These are phyloP conservation scores for Dothistroma septosporum DNA, from an alignment of 2,329 filamentous ascomycete genomes.

Conservation along the genomic window DNA sequence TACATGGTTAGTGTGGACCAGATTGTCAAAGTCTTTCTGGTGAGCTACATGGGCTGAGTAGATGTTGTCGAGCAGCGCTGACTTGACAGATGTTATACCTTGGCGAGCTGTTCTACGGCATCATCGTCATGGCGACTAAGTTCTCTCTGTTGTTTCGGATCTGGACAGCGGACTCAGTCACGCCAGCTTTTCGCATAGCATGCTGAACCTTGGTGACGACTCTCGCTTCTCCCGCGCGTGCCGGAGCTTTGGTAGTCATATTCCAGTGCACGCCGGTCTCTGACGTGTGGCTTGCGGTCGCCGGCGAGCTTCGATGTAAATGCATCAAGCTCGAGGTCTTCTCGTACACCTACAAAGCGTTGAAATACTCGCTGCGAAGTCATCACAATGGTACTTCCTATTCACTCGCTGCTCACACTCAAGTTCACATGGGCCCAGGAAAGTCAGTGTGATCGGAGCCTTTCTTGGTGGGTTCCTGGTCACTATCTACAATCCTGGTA, in stretches of 20 bases:
- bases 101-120: slow-evolving; percentile 10
- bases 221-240: not conserved
- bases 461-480: slow-evolving; percentile 12
- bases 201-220: slow-evolving; percentile 10
- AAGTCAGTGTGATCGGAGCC: slow-evolving; percentile 5
- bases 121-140: slow-evolving; percentile 12
- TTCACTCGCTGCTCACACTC: slow-evolving; percentile 10
- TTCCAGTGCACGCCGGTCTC: slow-evolving; percentile 11
- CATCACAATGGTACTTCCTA: slow-evolving; percentile 8
- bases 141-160: slow-evolving; percentile 11
- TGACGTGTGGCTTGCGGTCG: slow-evolving; percentile 3
- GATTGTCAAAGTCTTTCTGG: slow-evolving; percentile 4
- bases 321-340: slow-evolving; percentile 4
- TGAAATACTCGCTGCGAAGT: slow-evolving; percentile 11
- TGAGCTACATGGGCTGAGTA: not conserved
- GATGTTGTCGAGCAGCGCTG: not conserved
- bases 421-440: slow-evolving; percentile 7
- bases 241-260: slow-evolving; percentile 9
- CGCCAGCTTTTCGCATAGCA: slow-evolving; percentile 2
- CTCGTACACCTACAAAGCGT: slow-evolving; percentile 7
- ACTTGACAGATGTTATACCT: slow-evolving; percentile 9
- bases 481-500: slow-evolving; percentile 7
- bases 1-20: slow-evolving; percentile 1
- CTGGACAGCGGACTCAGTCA: slow-evolving; percentile 9
- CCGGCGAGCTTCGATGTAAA: not conserved